phyloP scores from a whole-genome alignment of 2,329 filamentous ascomycete species.

The Fusarium begoniae region DNA sequence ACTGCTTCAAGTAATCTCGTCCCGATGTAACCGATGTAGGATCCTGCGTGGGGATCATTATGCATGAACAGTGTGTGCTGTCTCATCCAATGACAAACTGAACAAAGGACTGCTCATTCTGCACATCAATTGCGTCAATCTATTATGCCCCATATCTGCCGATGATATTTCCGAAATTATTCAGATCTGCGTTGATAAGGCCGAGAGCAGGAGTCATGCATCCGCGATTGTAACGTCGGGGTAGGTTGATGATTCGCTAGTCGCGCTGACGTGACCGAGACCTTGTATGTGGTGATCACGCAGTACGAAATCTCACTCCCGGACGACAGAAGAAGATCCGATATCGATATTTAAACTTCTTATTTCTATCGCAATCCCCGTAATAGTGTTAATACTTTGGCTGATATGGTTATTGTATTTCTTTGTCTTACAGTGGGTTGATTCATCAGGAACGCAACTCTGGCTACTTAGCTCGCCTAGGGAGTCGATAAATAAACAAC shows the following conservation, averaged over 20 bases:
- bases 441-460: fast-evolving
- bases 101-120: neutral
- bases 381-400: no score
- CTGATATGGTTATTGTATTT: no score
- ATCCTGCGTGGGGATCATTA: neutral
- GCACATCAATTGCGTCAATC: conserved; percentile 3
- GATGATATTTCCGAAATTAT: neutral
- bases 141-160: fast-evolving
- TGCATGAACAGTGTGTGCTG: neutral
- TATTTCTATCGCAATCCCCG: no score
- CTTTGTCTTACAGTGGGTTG: no score
- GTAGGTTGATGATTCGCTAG: neutral
- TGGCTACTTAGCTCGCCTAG: fast-evolving
- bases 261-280: conserved; percentile 22
- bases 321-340: neutral
- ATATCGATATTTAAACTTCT: no score
- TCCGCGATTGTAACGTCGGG: neutral
- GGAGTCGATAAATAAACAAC: fast-evolving
- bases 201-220: neutral
- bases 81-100: neutral
- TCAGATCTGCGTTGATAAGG: neutral
- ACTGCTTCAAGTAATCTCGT: neutral
- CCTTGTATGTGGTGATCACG: conserved; percentile 25
- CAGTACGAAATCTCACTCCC: fast-evolving
- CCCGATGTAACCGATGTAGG: neutral